These are phyloP conservation scores for Cinnamomum micranthum DNA, from an alignment of 164 flowering plant species.

Conservation along the genomic window DNA sequence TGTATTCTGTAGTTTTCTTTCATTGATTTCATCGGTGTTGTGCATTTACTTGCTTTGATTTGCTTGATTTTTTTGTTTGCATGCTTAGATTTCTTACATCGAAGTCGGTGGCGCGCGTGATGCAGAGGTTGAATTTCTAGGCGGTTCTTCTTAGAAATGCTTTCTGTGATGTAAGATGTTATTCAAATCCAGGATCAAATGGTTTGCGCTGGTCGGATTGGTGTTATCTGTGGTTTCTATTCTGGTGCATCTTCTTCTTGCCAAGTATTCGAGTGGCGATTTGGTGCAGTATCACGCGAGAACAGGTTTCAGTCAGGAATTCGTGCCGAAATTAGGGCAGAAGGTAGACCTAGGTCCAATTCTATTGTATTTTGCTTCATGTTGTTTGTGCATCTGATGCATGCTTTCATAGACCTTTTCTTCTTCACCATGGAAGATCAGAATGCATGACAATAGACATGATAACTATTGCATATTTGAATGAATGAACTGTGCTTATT, in stretches of 20 bases:
- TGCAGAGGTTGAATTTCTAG: neutral
- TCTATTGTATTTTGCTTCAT: neutral
- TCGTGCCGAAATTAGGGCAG: conserved; percentile 20
- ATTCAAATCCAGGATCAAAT: conserved; percentile 75
- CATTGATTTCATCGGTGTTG: too few species aligned
- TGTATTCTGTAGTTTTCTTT: too few species aligned
- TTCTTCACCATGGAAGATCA: neutral
- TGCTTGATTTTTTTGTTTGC: too few species aligned
- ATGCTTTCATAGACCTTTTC: neutral
- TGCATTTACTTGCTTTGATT: too few species aligned
- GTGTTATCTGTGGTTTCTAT: conserved; percentile 62
- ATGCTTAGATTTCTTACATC: too few species aligned
- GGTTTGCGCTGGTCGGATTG: conserved; percentile 64
- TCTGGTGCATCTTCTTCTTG: conserved; percentile 67
- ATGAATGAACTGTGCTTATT: neutral
- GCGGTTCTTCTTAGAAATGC: neutral
- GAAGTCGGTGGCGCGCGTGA: neutral
- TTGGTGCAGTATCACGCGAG: conserved; percentile 37
- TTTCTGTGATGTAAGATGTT: conserved; percentile 35
- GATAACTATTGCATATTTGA: neutral
- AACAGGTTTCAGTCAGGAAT: conserved; percentile 39
- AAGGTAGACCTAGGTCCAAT: neutral
- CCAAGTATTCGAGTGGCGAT: conserved; percentile 52
- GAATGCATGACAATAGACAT: neutral
- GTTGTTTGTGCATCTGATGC: neutral